These are phyloP conservation scores for Suillus subalutaceus DNA, from an alignment of 768 basidiomycete species.

Conservation along the genomic window DNA sequence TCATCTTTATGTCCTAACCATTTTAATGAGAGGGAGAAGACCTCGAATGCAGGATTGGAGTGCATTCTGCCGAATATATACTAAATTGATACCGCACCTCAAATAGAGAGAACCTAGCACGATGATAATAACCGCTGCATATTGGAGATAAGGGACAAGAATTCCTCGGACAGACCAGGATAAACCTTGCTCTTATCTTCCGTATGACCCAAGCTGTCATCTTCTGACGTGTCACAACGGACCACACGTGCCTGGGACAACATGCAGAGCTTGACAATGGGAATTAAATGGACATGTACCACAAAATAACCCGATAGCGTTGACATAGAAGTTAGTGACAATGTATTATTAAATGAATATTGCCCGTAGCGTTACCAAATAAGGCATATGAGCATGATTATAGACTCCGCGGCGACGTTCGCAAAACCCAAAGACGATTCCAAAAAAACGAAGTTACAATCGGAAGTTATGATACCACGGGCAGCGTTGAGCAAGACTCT, in stretches of 20 bases:
- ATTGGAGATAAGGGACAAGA: background rate
- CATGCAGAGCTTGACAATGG: background rate
- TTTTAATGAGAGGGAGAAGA: conserved; percentile 7
- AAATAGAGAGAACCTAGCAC: no score
- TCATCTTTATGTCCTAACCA: conserved; percentile 11
- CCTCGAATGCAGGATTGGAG: background rate
- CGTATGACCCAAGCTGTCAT: background rate
- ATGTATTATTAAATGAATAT: no score
- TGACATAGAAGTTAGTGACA: no score
- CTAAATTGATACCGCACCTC: background rate
- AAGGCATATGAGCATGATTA: background rate
- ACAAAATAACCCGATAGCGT: no score
- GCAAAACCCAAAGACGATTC: background rate
- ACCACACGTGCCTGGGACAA: background rate
- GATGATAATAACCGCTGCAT: background rate
- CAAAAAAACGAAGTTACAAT: background rate
- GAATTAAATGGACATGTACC: no score
- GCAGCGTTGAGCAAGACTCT: conserved; percentile 23
- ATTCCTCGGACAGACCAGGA: background rate
- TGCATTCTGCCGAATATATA: conserved; percentile 1
- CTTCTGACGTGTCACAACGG: background rate
- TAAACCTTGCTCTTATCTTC: background rate
- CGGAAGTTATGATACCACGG: conserved; percentile 19
- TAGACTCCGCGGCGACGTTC: background rate
- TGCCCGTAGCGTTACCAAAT: background rate